Conservation (phyloP, 2,329 filamentous ascomycete genomes). For the Talaromyces sp. region DNA sequence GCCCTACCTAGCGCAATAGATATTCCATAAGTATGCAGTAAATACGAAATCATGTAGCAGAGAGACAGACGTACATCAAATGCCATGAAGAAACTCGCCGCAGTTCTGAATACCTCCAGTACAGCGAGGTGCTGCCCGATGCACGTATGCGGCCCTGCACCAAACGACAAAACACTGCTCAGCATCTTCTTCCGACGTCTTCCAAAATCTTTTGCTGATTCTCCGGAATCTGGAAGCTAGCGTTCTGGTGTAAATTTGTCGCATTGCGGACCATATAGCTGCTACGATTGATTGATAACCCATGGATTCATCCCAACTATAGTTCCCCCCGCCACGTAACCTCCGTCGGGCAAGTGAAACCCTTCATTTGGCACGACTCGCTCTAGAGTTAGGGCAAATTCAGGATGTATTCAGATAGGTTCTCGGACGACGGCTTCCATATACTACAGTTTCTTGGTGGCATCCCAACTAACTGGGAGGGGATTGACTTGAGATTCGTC, state of each 20-base stretch:
- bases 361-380: neutral
- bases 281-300: slow-evolving; percentile 19
- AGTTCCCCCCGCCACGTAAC: slow-evolving; percentile 17
- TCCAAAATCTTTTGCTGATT: slow-evolving; percentile 13
- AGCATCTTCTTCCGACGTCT: slow-evolving; percentile 18
- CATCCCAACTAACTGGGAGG: slow-evolving; percentile 9
- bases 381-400: slow-evolving; percentile 12
- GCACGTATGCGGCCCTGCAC: slow-evolving; percentile 17
- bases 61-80: slow-evolving; percentile 36
- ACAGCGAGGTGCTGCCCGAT: slow-evolving; percentile 15
- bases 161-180: slow-evolving; percentile 18
- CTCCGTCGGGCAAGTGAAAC: slow-evolving; percentile 14
- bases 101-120: slow-evolving; percentile 20
- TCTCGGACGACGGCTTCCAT: slow-evolving; percentile 14
- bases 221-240: slow-evolving; percentile 11
- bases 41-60: neutral
- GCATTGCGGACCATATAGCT: slow-evolving; percentile 15
- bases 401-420: slow-evolving; percentile 15
- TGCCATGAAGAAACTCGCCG: slow-evolving; percentile 31
- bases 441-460: slow-evolving; percentile 8
- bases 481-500: slow-evolving; percentile 9
- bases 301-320: slow-evolving; percentile 25
- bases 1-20: slow-evolving; percentile 8
- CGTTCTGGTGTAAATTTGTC: too few relatives aligned
- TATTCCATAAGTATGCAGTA: too few relatives aligned